A percentile compares a stretch with the other conserved stretches of the same genome.
These are phyloP conservation scores for Globisporangium uncinulatum DNA, from an alignment of 352 stramenopile genomes.

Conservation along the genomic window DNA sequence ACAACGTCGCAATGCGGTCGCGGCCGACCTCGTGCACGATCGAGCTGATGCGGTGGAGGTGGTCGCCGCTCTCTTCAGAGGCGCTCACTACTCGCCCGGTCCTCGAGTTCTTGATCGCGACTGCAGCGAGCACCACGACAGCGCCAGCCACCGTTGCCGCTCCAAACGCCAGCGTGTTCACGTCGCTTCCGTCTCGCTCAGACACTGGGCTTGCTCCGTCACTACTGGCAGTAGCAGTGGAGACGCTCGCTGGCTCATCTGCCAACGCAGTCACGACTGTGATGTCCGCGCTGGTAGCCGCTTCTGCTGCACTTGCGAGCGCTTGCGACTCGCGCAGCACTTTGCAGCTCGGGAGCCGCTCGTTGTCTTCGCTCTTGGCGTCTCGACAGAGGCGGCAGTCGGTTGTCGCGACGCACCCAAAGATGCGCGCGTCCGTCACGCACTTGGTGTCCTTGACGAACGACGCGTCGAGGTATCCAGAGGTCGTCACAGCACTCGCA, in stretches of 20 bases:
- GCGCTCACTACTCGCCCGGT: neutral
- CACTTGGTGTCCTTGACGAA: slow-evolving; percentile 39
- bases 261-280: neutral
- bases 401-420: slow-evolving; percentile 38
- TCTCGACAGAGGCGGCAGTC: slow-evolving; percentile 48
- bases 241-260: neutral
- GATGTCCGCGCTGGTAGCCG: neutral
- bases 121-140: slow-evolving; percentile 13
- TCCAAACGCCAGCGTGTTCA: neutral
- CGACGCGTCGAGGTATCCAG: slow-evolving; percentile 32
- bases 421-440: slow-evolving; percentile 19
- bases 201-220: neutral
- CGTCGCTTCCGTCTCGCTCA: neutral
- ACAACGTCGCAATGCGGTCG: slow-evolving; percentile 14
- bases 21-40: slow-evolving; percentile 3
- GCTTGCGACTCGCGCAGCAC: slow-evolving; percentile 23
- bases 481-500: slow-evolving; percentile 17
- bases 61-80: neutral
- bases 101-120: slow-evolving; percentile 11
- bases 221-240: neutral
- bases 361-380: slow-evolving; percentile 53
- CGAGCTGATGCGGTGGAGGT: slow-evolving; percentile 7
- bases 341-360: slow-evolving; percentile 50
- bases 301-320: neutral
- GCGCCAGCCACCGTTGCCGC: neutral